These are phyloP conservation scores for Neonectria ditissima DNA, from an alignment of 2,329 filamentous ascomycete species.

Conservation along the genomic window DNA sequence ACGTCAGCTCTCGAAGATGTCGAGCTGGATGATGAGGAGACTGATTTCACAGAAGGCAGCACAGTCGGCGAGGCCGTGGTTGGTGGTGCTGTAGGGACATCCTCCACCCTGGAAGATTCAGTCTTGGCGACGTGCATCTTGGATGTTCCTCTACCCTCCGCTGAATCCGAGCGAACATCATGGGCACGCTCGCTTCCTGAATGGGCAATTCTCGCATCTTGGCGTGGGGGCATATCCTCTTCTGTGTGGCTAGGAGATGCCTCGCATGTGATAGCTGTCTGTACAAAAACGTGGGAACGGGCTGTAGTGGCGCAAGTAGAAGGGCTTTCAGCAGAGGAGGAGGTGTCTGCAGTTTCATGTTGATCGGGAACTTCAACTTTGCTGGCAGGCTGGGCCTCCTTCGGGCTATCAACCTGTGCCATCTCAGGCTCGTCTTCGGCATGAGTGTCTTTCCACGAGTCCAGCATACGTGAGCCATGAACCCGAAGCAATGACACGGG, in stretches of 20 bases:
- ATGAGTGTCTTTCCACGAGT: constrained; percentile 84
- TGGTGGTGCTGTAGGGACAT: constrained; percentile 23
- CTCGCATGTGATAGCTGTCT: constrained; percentile 23
- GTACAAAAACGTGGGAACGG: constrained; percentile 10
- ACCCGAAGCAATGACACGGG: constrained; percentile 90
- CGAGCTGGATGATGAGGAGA: constrained; percentile 32
- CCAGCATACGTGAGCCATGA: constrained; percentile 95
- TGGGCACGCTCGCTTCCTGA: constrained; percentile 15
- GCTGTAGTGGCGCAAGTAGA: neutral
- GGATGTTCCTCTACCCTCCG: constrained; percentile 25
- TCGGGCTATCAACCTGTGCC: constrained; percentile 21
- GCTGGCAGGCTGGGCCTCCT: constrained; percentile 18
- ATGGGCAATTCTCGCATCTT: constrained; percentile 12
- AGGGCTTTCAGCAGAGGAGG: neutral
- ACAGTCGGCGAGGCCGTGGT: constrained; percentile 29
- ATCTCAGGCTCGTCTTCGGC: constrained; percentile 34
- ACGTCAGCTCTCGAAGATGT: constrained; percentile 26
- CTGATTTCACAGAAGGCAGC: constrained; percentile 32
- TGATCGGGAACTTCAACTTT: constrained; percentile 7
- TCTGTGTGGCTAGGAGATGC: constrained; percentile 19
- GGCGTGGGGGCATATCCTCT: constrained; percentile 1
- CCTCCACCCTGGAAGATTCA: constrained; percentile 26
- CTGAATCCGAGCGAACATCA: constrained; percentile 17
- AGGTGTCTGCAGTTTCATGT: neutral
- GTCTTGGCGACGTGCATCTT: constrained; percentile 26